Base-by-base conservation (phyloP, 805 yeast genomes). In the Teunomyces atbi region DNA sequence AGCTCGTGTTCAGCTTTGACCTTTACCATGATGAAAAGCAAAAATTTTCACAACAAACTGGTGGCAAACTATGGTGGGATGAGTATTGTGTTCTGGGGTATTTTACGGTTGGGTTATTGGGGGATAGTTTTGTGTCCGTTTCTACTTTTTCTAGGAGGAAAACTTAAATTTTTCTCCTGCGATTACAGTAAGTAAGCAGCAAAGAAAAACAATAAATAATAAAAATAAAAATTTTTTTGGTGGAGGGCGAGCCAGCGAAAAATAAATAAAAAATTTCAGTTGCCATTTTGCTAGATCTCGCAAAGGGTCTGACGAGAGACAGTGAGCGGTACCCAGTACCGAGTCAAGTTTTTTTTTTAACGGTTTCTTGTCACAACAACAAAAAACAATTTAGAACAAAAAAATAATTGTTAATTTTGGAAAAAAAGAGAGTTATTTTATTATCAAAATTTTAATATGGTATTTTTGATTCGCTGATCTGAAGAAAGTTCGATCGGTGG, bases 1-100 rank as follows among this genome's bases (percentile, higher is more conserved):
- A 18, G 13, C n/a, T 46, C 45, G 30, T 34, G 41, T 41, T 52
- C 58, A 45, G 49, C 43, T 42, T 50, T 51, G 15, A 57, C 45
- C 40, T 49, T 48, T 12, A 46, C 54, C 60, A 56, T 57, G 23
- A 13, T 44, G 26, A 12, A 8, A 19, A n/a, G 21, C 12, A 6
- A 13, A 12, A 6, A 15, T 13, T 8, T 30, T 13, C 21, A 8
- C 16, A 18, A 15, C 28, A 19, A 16, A 15, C 30, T 23, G 41
- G 23, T 15, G 29, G 30, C 20, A 23, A n/a, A 23, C 13, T 3
- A 12, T 18, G 12, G 26, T 16, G 21, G 15, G 19, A 19, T 19
- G 12, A 15, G 27, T 12, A 13, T 11, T 18, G 35, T 16, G 8
- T 18, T 19, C 39, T n/a, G 39, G 27, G 39, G 27, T 36, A 36